phyloP scores from a whole-genome alignment of 2,329 filamentous ascomycete genomes.

The Fusarium mundagurra region DNA sequence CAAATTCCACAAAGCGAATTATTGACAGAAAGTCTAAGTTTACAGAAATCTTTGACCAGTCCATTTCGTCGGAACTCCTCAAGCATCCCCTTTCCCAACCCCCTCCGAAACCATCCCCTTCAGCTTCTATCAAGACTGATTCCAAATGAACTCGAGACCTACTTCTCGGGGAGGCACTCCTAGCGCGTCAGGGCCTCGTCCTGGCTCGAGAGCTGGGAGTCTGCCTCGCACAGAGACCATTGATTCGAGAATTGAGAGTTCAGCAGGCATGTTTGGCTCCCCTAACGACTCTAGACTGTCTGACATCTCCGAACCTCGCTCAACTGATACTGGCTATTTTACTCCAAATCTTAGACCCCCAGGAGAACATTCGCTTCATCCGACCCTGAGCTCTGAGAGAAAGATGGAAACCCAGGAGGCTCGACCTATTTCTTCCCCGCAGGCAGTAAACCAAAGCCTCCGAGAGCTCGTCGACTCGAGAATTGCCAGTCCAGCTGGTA shows the following conservation, averaged over 20 bases:
- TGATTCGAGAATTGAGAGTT: neutral
- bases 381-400: neutral
- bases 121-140: neutral
- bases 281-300: neutral
- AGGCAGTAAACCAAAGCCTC: neutral
- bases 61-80: neutral
- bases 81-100: neutral
- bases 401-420: neutral
- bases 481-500: neutral
- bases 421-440: neutral
- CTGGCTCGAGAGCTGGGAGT: neutral
- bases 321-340: conserved; percentile 3
- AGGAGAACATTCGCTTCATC: neutral
- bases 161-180: neutral
- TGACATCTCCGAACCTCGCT: neutral
- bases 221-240: neutral
- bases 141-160: neutral
- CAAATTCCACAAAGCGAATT: too few relatives aligned
- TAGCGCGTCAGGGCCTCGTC: neutral
- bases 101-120: neutral
- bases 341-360: neutral
- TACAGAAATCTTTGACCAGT: neutral
- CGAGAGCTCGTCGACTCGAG: neutral
- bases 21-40: neutral
- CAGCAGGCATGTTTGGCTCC: neutral